phyloP scores from a whole-genome alignment of 306 rosid species.

The Quercus variabilis region DNA sequence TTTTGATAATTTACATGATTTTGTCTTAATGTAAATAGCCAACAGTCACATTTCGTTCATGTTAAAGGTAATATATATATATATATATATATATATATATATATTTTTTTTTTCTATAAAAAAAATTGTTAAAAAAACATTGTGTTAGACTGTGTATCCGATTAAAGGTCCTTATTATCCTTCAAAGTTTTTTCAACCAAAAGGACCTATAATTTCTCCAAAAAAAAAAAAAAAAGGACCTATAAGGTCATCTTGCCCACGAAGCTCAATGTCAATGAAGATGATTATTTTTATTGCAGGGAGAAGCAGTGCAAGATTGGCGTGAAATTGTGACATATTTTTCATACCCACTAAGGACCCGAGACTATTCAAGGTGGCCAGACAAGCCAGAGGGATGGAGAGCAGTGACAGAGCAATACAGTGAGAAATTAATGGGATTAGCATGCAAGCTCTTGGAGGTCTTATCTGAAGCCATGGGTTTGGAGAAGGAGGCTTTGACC shows the following conservation, averaged over 20 bases:
- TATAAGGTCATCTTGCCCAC: too few species aligned
- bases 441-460: slow-evolving; percentile 73
- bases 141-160: too few species aligned
- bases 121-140: too few species aligned
- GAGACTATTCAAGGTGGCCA: slow-evolving; percentile 82
- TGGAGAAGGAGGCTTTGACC: slow-evolving; percentile 67
- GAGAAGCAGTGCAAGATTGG: slow-evolving; percentile 75
- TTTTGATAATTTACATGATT: too few species aligned
- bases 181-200: neutral
- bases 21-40: too few species aligned
- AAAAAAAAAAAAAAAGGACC: neutral
- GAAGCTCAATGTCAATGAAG: neutral
- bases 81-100: too few species aligned
- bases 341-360: slow-evolving; percentile 49
- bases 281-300: slow-evolving; percentile 34
- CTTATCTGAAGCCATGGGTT: slow-evolving; percentile 83
- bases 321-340: slow-evolving; percentile 73
- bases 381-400: slow-evolving; percentile 80
- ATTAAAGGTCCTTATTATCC: too few species aligned
- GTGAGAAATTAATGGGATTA: slow-evolving; percentile 65
- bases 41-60: too few species aligned
- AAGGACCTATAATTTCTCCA: neutral
- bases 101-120: too few species aligned
- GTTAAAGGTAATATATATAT: too few species aligned
- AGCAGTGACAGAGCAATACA: slow-evolving; percentile 56